These are phyloP conservation scores for Colletotrichum graminicola DNA, from an alignment of 2,329 filamentous ascomycete genomes.

Conservation along the genomic window DNA sequence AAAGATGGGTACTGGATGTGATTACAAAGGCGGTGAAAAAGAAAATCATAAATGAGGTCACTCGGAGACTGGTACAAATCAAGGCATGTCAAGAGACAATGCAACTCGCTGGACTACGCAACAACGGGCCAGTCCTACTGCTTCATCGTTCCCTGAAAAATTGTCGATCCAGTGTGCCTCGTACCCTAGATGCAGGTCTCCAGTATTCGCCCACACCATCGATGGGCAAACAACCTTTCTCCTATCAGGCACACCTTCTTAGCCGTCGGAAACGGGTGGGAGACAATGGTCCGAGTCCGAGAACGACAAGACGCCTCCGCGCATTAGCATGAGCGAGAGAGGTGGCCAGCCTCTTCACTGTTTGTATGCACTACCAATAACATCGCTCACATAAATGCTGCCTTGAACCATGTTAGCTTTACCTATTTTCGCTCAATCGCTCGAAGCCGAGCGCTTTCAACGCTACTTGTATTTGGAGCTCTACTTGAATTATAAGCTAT, in stretches of 20 bases:
- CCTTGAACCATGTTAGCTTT: not conserved
- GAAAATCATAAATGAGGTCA: not conserved
- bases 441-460: not conserved
- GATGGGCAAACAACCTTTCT: not conserved
- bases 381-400: not conserved
- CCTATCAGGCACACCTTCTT: not conserved
- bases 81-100: not conserved
- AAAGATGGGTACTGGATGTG: slow-evolving; percentile 62
- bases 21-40: slow-evolving; percentile 48
- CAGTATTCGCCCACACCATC: slow-evolving; percentile 42
- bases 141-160: not conserved
- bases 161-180: not conserved
- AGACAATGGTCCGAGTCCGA: not conserved
- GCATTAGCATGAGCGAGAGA: not conserved
- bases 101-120: not conserved
- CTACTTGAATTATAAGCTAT: not conserved
- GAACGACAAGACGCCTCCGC: not conserved
- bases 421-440: not conserved
- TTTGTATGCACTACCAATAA: not conserved
- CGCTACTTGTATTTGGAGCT: not conserved
- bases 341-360: not conserved
- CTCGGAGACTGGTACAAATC: no score
- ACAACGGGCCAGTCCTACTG: not conserved
- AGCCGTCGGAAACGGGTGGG: not conserved
- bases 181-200: slow-evolving; percentile 54